phyloP scores from a whole-genome alignment of 352 stramenopile genomes.

The Pythium brachiatum region DNA sequence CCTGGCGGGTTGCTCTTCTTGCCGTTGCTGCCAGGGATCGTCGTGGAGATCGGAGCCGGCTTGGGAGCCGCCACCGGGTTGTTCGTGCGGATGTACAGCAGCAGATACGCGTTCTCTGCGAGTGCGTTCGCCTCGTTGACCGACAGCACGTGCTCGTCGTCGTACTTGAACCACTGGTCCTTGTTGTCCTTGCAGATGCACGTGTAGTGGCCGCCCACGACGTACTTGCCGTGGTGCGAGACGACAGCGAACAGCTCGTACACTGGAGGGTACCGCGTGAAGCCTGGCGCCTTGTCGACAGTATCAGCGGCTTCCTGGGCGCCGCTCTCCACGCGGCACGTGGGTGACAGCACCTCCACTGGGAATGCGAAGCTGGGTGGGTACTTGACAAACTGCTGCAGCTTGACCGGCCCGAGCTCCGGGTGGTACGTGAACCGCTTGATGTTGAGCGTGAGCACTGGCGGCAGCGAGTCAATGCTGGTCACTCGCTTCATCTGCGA shows the following conservation, averaged over 20 bases:
- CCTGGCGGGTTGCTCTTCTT: slow-evolving; percentile 7
- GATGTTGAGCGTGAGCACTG: slow-evolving; percentile 79
- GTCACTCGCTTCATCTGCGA: slow-evolving; percentile 70
- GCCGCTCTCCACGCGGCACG: slow-evolving; percentile 55
- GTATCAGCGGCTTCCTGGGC: slow-evolving; percentile 4
- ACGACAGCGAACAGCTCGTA: slow-evolving; percentile 87
- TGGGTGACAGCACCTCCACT: slow-evolving; percentile 56
- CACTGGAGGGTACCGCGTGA: slow-evolving; percentile 27
- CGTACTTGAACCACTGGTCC: slow-evolving; percentile 83
- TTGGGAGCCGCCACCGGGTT: slow-evolving; percentile 20
- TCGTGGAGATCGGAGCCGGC: slow-evolving; percentile 20
- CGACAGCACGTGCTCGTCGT: slow-evolving; percentile 79
- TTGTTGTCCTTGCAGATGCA: slow-evolving; percentile 85
- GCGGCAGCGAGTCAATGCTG: slow-evolving; percentile 68
- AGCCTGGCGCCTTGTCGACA: background rate
- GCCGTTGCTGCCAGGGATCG: slow-evolving; percentile 13
- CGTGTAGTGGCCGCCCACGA: slow-evolving; percentile 83
- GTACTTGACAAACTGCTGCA: slow-evolving; percentile 86
- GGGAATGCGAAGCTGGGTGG: slow-evolving; percentile 69
- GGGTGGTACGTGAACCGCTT: slow-evolving; percentile 87
- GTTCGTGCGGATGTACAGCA: slow-evolving; percentile 72
- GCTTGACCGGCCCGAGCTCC: slow-evolving; percentile 70
- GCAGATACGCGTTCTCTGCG: slow-evolving; percentile 72
- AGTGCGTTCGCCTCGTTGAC: slow-evolving; percentile 70
- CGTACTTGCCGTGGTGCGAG: slow-evolving; percentile 76